These are phyloP conservation scores for Nannochloris sp. DNA, from an alignment of 139 green algal genomes.

Conservation along the genomic window DNA sequence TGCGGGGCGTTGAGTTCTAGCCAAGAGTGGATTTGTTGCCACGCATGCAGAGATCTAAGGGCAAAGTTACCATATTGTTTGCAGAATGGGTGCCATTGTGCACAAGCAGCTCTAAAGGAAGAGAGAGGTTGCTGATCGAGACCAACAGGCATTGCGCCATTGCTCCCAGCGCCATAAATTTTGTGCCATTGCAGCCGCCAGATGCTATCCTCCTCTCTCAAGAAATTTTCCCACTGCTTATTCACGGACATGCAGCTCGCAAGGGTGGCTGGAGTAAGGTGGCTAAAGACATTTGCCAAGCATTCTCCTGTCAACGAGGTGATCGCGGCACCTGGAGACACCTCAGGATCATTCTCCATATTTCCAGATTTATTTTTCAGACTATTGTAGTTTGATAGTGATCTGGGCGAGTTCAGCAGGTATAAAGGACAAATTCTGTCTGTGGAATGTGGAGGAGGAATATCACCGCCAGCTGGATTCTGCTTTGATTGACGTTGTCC, in stretches of 20 bases:
- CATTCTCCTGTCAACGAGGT: neutral
- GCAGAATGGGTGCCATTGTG: constrained; percentile 2
- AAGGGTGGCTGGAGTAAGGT: neutral
- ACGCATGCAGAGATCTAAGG: constrained; percentile 2
- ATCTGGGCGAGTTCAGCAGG: no score
- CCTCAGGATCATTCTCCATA: no score
- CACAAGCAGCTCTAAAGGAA: neutral
- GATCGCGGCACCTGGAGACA: no score
- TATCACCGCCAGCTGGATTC: no score
- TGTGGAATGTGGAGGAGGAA: no score
- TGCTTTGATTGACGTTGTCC: no score
- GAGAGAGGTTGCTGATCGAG: neutral
- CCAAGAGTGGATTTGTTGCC: constrained; percentile 11
- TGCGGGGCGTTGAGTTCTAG: neutral
- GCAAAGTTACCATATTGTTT: constrained; percentile 10
- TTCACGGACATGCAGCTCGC: neutral
- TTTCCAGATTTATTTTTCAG: no score
- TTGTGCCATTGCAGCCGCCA: constrained; percentile 2
- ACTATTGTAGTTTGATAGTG: no score
- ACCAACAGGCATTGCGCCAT: neutral
- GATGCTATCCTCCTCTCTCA: constrained; percentile 5
- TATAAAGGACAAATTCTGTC: no score
- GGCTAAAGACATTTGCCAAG: neutral
- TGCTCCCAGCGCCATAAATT: neutral
- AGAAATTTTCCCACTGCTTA: neutral